These are phyloP conservation scores for Naganishia randhawae DNA, from an alignment of 768 basidiomycete genomes.

Conservation along the genomic window DNA sequence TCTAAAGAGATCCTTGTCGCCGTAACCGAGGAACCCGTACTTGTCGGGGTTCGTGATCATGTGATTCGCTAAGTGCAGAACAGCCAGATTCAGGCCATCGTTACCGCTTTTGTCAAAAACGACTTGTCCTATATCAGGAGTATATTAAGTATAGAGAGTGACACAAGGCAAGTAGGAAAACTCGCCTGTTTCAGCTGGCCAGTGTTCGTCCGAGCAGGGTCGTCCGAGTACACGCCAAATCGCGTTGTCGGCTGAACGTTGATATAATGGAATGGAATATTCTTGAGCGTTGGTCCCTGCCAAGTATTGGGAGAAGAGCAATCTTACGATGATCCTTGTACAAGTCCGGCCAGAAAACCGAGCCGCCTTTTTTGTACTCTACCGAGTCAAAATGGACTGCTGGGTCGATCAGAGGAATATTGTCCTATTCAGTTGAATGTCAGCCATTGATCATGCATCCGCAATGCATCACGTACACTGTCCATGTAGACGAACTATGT, in stretches of 20 bases:
- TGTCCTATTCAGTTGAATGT: slow-evolving; percentile 44
- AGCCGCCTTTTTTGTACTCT: slow-evolving; percentile 46
- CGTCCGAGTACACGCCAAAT: slow-evolving; percentile 52
- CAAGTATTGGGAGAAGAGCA: too few species aligned
- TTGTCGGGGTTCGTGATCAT: slow-evolving; percentile 48
- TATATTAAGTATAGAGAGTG: not conserved
- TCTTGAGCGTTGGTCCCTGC: too few species aligned
- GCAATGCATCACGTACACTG: slow-evolving; percentile 35
- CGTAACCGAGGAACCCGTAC: slow-evolving; percentile 44
- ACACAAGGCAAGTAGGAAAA: not conserved
- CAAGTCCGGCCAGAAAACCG: slow-evolving; percentile 55
- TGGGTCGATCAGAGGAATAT: slow-evolving; percentile 51
- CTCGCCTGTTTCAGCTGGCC: slow-evolving; percentile 50
- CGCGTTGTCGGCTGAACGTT: slow-evolving; percentile 51
- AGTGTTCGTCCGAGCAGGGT: slow-evolving; percentile 50
- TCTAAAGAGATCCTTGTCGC: slow-evolving; percentile 52
- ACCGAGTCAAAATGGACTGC: slow-evolving; percentile 49
- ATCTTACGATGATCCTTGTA: slow-evolving; percentile 52
- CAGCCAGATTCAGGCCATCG: slow-evolving; percentile 53
- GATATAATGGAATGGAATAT: too few species aligned
- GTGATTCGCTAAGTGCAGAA: slow-evolving; percentile 49
- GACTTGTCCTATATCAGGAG: slow-evolving; percentile 42
- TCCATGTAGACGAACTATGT: slow-evolving; percentile 48
- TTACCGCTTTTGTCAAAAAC: slow-evolving; percentile 53
- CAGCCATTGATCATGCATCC: not conserved